A percentile compares a stretch with the other conserved stretches of the same genome.
Evolutionary conservation across 768 basidiomycete species (phyloP).

Genomic region (Lentinula sp.): DNA sequence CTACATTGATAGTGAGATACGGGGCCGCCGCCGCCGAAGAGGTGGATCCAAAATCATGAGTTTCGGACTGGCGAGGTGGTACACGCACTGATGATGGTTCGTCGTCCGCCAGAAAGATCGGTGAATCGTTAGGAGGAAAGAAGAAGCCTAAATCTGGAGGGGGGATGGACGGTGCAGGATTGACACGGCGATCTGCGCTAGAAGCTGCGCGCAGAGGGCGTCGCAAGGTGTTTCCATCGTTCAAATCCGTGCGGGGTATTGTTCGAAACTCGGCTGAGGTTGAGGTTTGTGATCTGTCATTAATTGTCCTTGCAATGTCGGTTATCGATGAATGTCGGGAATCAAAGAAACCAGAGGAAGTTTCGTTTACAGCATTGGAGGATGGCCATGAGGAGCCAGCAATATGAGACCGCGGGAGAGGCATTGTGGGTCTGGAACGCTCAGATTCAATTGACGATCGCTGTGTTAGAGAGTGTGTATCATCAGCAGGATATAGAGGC

Average conservation of each 20-base stretch:
- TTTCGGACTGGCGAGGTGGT: neutral
- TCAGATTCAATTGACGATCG: neutral
- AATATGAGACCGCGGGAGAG: neutral
- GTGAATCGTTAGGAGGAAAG: neutral
- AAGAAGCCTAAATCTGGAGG: conserved; percentile 17
- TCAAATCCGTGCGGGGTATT: neutral
- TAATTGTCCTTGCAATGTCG: conserved; percentile 16
- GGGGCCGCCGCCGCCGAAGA: conserved; percentile 10
- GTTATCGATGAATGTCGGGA: conserved; percentile 10
- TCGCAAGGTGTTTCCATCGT: neutral
- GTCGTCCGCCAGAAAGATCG: neutral
- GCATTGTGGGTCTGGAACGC: neutral
- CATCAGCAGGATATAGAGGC: neutral
- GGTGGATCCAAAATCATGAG: neutral
- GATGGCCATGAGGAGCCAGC: conserved; percentile 2
- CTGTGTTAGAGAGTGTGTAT: neutral
- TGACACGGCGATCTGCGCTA: neutral
- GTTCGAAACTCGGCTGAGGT: neutral
- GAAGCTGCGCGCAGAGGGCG: neutral
- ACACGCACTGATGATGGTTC: neutral
- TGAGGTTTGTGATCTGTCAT: neutral
- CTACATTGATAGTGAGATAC: conserved; percentile 21
- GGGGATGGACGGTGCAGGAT: conserved; percentile 13
- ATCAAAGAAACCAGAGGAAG: conserved; percentile 3
- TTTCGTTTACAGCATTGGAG: neutral